Evolutionary conservation across 2,329 filamentous ascomycete genomes (phyloP).

Genomic region (Fusarium foetens): DNA sequence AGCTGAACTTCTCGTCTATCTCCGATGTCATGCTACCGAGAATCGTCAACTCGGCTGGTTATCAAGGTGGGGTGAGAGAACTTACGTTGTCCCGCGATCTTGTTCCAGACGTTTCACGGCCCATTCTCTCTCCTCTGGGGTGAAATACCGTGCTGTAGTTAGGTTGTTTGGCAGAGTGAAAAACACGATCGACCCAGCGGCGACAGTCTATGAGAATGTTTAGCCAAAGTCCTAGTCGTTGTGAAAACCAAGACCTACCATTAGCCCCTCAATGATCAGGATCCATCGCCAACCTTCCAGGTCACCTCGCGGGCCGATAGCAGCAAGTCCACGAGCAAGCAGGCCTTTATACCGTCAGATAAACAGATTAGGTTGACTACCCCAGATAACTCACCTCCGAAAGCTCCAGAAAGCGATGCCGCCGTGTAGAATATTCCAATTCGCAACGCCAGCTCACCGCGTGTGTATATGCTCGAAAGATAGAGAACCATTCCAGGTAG

Average conservation of each 20-base stretch:
- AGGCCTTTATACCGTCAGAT: not conserved
- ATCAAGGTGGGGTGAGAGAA: accelerated
- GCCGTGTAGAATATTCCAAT: conserved; percentile 71
- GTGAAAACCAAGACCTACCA: not conserved
- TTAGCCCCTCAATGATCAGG: not conserved
- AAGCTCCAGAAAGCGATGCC: conserved; percentile 60
- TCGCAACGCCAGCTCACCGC: conserved; percentile 68
- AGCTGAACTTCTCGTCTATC: not conserved
- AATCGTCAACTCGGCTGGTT: not conserved
- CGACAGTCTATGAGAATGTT: not conserved
- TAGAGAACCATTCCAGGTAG: conserved; percentile 74
- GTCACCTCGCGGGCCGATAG: not conserved
- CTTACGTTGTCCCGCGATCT: not conserved
- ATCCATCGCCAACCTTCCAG: conserved; percentile 9
- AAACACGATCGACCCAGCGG: not conserved
- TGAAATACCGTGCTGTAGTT: not conserved
- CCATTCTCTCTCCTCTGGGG: not conserved
- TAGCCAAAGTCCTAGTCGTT: not conserved
- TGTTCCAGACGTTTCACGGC: not conserved
- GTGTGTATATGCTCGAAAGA: conserved; percentile 69
- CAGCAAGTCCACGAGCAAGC: conserved; percentile 3
- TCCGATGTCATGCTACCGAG: not conserved
- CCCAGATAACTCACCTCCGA: not conserved
- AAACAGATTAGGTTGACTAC: accelerated
- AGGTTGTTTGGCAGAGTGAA: not conserved